A percentile compares a stretch with the other conserved stretches of the same genome.
Evolutionary conservation across 2,329 filamentous ascomycete genomes (phyloP).

Genomic region (Fusarium chlamydosporum): DNA sequence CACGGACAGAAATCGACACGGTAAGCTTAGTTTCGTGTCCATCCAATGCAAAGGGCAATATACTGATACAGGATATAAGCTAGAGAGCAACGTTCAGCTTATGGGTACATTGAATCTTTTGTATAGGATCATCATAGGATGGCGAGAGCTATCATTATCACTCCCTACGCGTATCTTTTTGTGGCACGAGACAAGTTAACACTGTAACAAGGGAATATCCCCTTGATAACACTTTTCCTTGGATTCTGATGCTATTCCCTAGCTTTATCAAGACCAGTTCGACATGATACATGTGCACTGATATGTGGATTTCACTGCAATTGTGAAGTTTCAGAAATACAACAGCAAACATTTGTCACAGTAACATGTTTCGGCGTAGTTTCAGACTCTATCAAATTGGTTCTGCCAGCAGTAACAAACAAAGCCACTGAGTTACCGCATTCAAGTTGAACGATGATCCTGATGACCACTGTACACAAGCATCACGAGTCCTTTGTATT

Average conservation of each 20-base stretch:
- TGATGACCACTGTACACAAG: slow-evolving; percentile 1
- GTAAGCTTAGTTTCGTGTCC: too few relatives aligned
- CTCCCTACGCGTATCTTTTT: background rate
- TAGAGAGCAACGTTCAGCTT: background rate
- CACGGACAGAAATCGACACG: too few relatives aligned
- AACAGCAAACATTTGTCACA: background rate
- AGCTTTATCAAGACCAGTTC: background rate
- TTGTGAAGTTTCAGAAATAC: slow-evolving; percentile 4
- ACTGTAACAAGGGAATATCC: background rate
- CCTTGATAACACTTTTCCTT: background rate
- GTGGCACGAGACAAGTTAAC: too few relatives aligned
- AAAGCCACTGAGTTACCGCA: slow-evolving; percentile 9
- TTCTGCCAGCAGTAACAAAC: slow-evolving; percentile 5
- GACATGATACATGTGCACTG: background rate
- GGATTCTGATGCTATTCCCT: background rate
- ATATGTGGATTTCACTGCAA: background rate
- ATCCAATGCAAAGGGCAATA: background rate
- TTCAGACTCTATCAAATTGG: slow-evolving; percentile 4
- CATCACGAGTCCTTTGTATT: slow-evolving; percentile 1
- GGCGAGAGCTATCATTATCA: background rate
- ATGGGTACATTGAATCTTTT: too few relatives aligned
- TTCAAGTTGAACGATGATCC: slow-evolving; percentile 22
- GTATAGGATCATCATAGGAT: too few relatives aligned
- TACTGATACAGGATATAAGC: background rate
- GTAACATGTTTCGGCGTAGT: slow-evolving; percentile 11